These are phyloP conservation scores for Madurella fahalii DNA, from an alignment of 2,329 filamentous ascomycete genomes.

Conservation along the genomic window DNA sequence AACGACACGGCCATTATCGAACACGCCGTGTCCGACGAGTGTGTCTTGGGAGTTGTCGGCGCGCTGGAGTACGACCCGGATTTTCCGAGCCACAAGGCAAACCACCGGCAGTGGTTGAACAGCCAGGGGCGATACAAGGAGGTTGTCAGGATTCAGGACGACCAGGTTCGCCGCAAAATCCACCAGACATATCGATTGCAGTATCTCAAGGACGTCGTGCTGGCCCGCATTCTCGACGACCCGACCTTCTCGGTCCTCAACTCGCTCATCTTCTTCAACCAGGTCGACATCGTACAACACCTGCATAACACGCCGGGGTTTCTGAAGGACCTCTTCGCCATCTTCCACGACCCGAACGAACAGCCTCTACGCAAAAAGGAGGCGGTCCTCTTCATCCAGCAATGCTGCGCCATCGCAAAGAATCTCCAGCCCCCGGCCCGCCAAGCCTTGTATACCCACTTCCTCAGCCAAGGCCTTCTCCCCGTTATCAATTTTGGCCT, in stretches of 20 bases:
- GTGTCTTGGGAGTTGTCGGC: constrained; percentile 87
- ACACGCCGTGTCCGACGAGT: constrained; percentile 82
- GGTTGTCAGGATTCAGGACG: constrained; percentile 87
- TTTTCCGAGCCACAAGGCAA: constrained; percentile 95
- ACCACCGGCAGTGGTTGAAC: constrained; percentile 88
- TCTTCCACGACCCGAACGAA: constrained; percentile 65
- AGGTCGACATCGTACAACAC: constrained; percentile 95
- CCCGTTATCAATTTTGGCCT: constrained; percentile 89
- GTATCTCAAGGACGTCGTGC: constrained; percentile 96
- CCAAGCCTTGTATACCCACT: constrained; percentile 81
- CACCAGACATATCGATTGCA: constrained; percentile 94
- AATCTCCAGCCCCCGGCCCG: constrained; percentile 82
- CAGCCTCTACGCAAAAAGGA: constrained; percentile 79
- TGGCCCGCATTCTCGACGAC: constrained; percentile 93
- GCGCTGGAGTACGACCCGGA: constrained; percentile 97
- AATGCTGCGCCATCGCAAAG: constrained; percentile 91
- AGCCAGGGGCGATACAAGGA: constrained; percentile 92
- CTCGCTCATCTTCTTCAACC: constrained; percentile 97
- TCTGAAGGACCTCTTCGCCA: constrained; percentile 78
- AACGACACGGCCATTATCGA: constrained; percentile 96
- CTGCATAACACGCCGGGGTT: constrained; percentile 78
- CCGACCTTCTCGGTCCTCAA: constrained; percentile 97
- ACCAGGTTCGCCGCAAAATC: constrained; percentile 79
- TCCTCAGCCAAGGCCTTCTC: constrained; percentile 81
- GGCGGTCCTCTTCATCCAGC: constrained; percentile 92